Conservation (phyloP, 1,139 yeast genomes). For the Diutina ranongensis region DNA sequence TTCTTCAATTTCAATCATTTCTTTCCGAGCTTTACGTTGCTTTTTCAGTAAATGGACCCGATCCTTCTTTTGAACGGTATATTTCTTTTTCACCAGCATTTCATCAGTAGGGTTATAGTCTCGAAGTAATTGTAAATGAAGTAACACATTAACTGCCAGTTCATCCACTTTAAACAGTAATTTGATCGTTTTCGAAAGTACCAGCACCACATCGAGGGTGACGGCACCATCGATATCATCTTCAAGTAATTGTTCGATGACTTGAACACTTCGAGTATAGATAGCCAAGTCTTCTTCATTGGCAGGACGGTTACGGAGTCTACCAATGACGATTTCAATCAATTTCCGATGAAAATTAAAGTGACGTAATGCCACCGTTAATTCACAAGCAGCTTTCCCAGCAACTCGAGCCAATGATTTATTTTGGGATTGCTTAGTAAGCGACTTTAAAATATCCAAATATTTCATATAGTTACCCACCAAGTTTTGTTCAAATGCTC, state of each 20-base stretch:
- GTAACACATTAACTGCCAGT: conserved; percentile 60
- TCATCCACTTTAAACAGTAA: conserved; percentile 76
- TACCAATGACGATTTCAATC: conserved; percentile 51
- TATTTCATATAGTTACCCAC: conserved; percentile 63
- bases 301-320: conserved; percentile 46
- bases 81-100: neutral
- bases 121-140: conserved; percentile 61
- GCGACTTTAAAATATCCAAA: conserved; percentile 39
- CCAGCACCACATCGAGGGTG: conserved; percentile 59
- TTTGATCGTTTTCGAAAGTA: conserved; percentile 58
- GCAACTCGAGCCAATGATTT: conserved; percentile 45
- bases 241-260: conserved; percentile 50
- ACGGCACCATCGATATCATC: conserved; percentile 74
- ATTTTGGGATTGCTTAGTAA: conserved; percentile 28
- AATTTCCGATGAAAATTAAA: conserved; percentile 76
- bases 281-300: conserved; percentile 33
- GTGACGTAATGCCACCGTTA: conserved; percentile 50
- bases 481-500: conserved; percentile 72
- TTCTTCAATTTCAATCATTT: conserved; percentile 74
- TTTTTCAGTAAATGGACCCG: conserved; percentile 82
- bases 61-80: conserved; percentile 66
- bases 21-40: conserved; percentile 79
- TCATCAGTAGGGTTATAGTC: conserved; percentile 65
- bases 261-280: conserved; percentile 50
- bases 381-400: conserved; percentile 69